Evolutionary conservation across 805 yeast genomes (phyloP), one percentile per base, ranked within the genome.

Genomic region (Sugiyamaella marilandica): DNA sequence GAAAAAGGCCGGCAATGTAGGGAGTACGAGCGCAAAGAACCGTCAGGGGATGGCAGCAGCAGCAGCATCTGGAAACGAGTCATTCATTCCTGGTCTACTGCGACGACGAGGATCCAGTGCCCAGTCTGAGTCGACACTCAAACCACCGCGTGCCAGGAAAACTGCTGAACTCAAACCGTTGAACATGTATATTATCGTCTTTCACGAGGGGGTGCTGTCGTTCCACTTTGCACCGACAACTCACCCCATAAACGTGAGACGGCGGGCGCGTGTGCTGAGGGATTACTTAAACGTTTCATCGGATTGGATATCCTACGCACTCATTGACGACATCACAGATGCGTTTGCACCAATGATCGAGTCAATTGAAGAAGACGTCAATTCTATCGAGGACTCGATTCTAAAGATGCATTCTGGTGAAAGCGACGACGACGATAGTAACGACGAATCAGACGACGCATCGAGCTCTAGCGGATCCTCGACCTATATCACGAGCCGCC

Each of bases 301-400:
- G 0, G 98, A 94, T 68, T 94, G 99, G 99, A 85, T 94, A 45
- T 92, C 97, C 1, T 94, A 94, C 70, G 98, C 98, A 0, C 72
- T 94, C 57, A 88, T 94, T 61, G 99, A 94, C 72, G 98, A 94
- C 67, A 88, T 94, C 58, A 92, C 97, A 0, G 99, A 94, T 74
- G 95, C 95, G 0, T 94, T 88, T 74, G 98, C 95, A 0, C 99
- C 99, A 2, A 82, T 94, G 85, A 91, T 94, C 57, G 95, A 88
- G 54, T 81, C 92, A 45, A 91, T 94, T 49, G 98, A 94, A 65
- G 89, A 84, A 54, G 99, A 94, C 62, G 98, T 94, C 19, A 89
- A 90, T 65, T 78, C 82, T n/a, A 94, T 94, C 56, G 99, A 94
- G 64, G 97, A 92, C 63, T 86, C 91, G 2, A 92, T 94, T 49